These are phyloP conservation scores for Pilasporangium apinafurcum DNA, from an alignment of 352 stramenopile genomes.

Conservation along the genomic window DNA sequence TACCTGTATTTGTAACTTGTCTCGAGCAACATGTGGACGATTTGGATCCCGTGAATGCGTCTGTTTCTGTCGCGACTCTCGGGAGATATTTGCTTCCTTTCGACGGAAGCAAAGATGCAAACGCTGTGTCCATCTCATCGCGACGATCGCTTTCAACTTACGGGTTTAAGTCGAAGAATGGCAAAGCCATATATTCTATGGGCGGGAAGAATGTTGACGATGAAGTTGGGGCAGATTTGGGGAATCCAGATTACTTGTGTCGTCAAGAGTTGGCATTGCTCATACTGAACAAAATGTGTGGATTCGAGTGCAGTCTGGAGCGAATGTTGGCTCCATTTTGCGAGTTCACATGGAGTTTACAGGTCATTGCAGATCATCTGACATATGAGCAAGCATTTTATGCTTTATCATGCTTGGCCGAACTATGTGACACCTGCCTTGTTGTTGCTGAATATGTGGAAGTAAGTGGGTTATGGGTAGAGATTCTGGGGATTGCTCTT, in stretches of 20 bases:
- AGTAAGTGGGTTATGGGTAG: conserved; percentile 66
- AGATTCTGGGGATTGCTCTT: conserved; percentile 71
- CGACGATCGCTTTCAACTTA: conserved; percentile 68
- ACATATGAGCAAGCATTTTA: conserved; percentile 77
- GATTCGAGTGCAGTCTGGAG: conserved; percentile 63
- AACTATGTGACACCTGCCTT: conserved; percentile 72
- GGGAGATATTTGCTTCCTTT: conserved; percentile 73
- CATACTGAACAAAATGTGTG: conserved; percentile 79
- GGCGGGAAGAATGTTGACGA: conserved; percentile 17
- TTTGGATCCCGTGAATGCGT: conserved; percentile 51
- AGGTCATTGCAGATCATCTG: conserved; percentile 79
- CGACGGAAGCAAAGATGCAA: conserved; percentile 35
- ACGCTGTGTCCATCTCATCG: conserved; percentile 70
- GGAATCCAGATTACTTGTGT: conserved; percentile 68
- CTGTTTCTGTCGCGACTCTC: conserved; percentile 69
- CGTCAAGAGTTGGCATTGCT: conserved; percentile 70
- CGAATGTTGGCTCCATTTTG: conserved; percentile 70
- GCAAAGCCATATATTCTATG: no score
- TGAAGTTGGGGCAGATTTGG: conserved; percentile 64
- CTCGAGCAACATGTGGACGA: conserved; percentile 61
- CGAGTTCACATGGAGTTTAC: conserved; percentile 72
- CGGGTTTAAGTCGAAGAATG: conserved; percentile 51
- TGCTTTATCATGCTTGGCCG: conserved; percentile 64
- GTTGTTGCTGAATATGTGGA: conserved; percentile 73
- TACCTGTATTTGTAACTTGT: conserved; percentile 47